A percentile compares a stretch with the other conserved stretches of the same genome.
phyloP scores from a whole-genome alignment of 2,329 filamentous ascomycete species.

The Ramularia collo-cygni region DNA sequence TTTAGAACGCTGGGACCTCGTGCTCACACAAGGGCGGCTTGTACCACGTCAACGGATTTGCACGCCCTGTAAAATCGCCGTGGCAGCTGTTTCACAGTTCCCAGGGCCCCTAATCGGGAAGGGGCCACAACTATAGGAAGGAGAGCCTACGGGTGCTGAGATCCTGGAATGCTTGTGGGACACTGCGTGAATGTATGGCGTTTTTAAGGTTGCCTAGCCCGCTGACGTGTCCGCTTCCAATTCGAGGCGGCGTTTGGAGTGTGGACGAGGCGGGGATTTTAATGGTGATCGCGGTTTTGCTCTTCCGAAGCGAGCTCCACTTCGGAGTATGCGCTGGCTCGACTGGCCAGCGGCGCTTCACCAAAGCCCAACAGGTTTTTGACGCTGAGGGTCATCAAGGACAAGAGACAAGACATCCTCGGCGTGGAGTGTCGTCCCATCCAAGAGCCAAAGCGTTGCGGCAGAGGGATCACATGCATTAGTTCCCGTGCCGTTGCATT shows the following conservation, averaged over 20 bases:
- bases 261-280: slow-evolving; percentile 5
- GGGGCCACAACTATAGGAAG: slow-evolving; percentile 14
- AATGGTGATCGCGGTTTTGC: slow-evolving; percentile 7
- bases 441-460: too few species aligned
- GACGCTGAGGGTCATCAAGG: too few species aligned
- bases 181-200: slow-evolving; percentile 11
- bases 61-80: slow-evolving; percentile 5
- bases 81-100: slow-evolving; percentile 12
- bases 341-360: slow-evolving; percentile 2
- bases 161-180: slow-evolving; percentile 15
- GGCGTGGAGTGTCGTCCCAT: too few species aligned
- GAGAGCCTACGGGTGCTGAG: slow-evolving; percentile 4
- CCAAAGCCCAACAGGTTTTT: slow-evolving; percentile 5
- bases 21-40: slow-evolving; percentile 8
- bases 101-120: slow-evolving; percentile 11
- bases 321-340: slow-evolving; percentile 1
- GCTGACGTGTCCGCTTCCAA: slow-evolving; percentile 24
- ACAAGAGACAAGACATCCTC: too few species aligned
- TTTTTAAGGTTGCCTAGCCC: slow-evolving; percentile 25
- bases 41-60: slow-evolving; percentile 4
- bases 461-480: slow-evolving; percentile 16
- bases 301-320: slow-evolving; percentile 9
- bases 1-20: slow-evolving; percentile 11
- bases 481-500: slow-evolving; percentile 4
- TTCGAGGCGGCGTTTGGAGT: slow-evolving; percentile 21